Evolutionary conservation across 441 rosid species (phyloP), one percentile per base, ranked within the genome.

Genomic region (Gossypium schwendimanii): DNA sequence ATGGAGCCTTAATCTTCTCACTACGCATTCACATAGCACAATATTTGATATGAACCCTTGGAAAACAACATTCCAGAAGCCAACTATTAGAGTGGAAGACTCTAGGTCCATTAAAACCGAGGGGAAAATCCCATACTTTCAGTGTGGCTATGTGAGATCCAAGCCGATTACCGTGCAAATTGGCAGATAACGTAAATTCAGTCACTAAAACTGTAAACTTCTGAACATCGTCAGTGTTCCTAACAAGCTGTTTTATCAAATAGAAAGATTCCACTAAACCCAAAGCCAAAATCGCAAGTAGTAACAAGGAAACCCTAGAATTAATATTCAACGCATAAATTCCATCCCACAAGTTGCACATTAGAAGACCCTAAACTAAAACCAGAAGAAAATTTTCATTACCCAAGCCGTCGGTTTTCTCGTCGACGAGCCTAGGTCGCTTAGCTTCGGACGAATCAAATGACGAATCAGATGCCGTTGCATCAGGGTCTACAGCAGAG

Each of bases 381-480:
- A 52, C 33, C 17, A 45, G 50, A 45, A 39, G 2, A 17, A 63
- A 6, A 17, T 18, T 12, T 6, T 20, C 58, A 31, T n/a, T 78
- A 89, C 93, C 93, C 75, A 81, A 72, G 1, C 73, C 84, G 28
- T 83, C 86, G 1, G 81, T 50, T 47, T 80, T 75, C 20, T 41
- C 79, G 12, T 82, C 93, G 10, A 73, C 84, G 2, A 87, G 79
- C 74, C 88, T 89, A 0, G 83, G 79, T 21, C 97, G 90, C 81
- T 94, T 92, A 11, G 81, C 55, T 20, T 87, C 90, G 1, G 81
- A 90, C 20, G 69, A 78, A 15, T 78, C 86, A 20, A 78, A 76
- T n/a, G 81, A 90, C 20, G 69, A 78, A 15, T 78, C 86, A 23
- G 79, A 76, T n/a, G 71, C 74, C 12, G 59, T 70, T 36, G 11